Evolutionary conservation across 371 early-diverging fungal genomes (phyloP).

Genomic region (Lichtheimia ramosa): DNA sequence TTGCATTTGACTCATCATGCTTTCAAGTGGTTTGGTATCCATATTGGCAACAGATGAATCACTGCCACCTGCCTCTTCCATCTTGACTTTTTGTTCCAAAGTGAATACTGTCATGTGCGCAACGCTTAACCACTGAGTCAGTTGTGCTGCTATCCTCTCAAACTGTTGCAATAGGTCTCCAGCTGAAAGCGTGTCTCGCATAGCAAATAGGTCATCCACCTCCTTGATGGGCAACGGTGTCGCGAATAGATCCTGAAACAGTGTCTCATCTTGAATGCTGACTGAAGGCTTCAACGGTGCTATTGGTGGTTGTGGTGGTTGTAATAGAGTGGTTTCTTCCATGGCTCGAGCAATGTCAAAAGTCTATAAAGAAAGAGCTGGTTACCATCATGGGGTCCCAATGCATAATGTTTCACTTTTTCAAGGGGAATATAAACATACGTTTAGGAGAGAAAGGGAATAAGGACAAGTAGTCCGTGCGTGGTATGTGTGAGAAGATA

Average conservation of each 20-base stretch:
- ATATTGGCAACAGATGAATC: background rate
- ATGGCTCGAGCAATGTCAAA: too few species aligned
- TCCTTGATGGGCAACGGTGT: slow-evolving; percentile 23
- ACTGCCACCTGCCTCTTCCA: slow-evolving; percentile 11
- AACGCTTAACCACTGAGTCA: slow-evolving; percentile 34
- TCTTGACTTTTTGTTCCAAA: slow-evolving; percentile 37
- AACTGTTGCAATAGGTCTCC: slow-evolving; percentile 15
- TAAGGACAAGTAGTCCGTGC: too few species aligned
- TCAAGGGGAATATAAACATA: too few species aligned
- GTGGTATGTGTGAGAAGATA: too few species aligned
- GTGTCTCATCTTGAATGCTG: slow-evolving; percentile 10
- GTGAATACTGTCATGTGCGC: slow-evolving; percentile 41
- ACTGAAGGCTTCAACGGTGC: slow-evolving; percentile 7
- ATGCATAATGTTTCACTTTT: too few species aligned
- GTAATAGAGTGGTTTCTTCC: background rate
- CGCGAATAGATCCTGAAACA: slow-evolving; percentile 9
- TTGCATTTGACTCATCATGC: slow-evolving; percentile 14
- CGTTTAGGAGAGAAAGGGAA: too few species aligned
- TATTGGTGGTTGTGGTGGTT: background rate
- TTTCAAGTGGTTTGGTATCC: slow-evolving; percentile 19
- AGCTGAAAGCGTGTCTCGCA: slow-evolving; percentile 13
- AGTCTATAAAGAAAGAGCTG: too few species aligned
- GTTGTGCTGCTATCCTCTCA: slow-evolving; percentile 18
- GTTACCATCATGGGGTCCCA: too few species aligned
- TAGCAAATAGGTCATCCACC: slow-evolving; percentile 13